Evolutionary conservation across 2,329 filamentous ascomycete species (phyloP).

Genomic region (Aspergillus spinulosporus): DNA sequence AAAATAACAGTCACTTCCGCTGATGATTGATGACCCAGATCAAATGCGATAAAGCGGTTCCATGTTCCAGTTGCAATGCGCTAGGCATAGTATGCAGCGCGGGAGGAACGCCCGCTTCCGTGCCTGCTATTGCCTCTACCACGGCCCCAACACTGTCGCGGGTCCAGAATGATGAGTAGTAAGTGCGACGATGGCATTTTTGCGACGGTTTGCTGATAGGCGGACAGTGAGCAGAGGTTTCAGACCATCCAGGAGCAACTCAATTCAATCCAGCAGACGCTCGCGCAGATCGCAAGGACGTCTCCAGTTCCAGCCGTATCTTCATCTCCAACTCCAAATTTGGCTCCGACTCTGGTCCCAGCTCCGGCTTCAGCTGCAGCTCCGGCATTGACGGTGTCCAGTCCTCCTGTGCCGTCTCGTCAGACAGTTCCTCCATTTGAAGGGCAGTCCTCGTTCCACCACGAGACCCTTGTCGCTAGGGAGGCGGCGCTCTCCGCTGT

Average conservation of each 20-base stretch:
- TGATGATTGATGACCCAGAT: slow-evolving; percentile 16
- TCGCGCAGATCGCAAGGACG: slow-evolving; percentile 19
- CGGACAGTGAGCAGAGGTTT: slow-evolving; percentile 21
- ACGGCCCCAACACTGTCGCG: slow-evolving; percentile 3
- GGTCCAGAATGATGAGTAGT: slow-evolving; percentile 20
- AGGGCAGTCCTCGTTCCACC: slow-evolving; percentile 28
- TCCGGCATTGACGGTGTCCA: slow-evolving; percentile 6
- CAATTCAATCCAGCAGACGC: slow-evolving; percentile 19
- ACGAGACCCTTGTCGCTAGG: slow-evolving; percentile 26
- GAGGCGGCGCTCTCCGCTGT: slow-evolving; percentile 27
- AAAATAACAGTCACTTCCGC: not conserved
- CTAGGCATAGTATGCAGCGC: slow-evolving; percentile 23
- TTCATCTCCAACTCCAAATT: not conserved
- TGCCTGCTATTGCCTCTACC: not conserved
- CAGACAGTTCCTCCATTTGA: slow-evolving; percentile 26
- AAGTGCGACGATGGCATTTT: not conserved
- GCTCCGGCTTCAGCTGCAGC: not conserved
- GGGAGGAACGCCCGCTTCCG: slow-evolving; percentile 1
- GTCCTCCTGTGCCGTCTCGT: slow-evolving; percentile 15
- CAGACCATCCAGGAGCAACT: slow-evolving; percentile 24
- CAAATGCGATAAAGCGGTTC: slow-evolving; percentile 26
- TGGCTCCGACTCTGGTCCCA: not conserved
- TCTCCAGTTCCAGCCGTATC: not conserved
- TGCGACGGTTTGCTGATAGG: not conserved
- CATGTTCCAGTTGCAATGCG: slow-evolving; percentile 26